These are phyloP conservation scores for Pseudocercospora cruenta DNA, from an alignment of 2,329 filamentous ascomycete species.

Conservation along the genomic window DNA sequence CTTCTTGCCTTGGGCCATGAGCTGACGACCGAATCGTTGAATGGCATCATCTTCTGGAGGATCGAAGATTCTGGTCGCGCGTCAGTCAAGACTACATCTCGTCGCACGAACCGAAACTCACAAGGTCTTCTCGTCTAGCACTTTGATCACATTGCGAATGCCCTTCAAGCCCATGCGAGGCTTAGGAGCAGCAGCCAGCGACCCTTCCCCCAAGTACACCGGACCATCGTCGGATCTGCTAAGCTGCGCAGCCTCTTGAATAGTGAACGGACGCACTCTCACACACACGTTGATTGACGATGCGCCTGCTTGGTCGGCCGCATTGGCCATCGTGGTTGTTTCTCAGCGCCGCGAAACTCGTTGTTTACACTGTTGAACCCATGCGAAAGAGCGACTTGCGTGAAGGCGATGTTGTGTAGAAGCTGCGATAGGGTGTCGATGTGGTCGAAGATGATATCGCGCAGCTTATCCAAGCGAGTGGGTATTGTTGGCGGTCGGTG, in stretches of 20 bases:
- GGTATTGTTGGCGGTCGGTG: neutral
- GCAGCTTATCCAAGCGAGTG: conserved; percentile 8
- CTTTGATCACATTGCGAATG: conserved; percentile 89
- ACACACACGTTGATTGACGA: conserved; percentile 59
- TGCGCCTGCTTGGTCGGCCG: conserved; percentile 40
- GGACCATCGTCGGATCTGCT: conserved; percentile 78
- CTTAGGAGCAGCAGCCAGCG: conserved; percentile 80
- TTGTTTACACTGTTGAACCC: conserved; percentile 5
- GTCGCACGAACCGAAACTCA: neutral
- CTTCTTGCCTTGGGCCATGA: conserved; percentile 79
- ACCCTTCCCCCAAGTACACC: conserved; percentile 94
- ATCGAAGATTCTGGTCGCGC: conserved; percentile 77
- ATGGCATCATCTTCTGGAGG: conserved; percentile 93
- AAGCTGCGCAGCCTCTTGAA: conserved; percentile 93
- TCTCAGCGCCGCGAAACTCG: conserved; percentile 12
- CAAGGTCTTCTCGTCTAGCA: conserved; percentile 76
- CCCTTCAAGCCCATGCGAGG: conserved; percentile 86
- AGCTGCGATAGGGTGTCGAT: neutral
- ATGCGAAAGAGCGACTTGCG: conserved; percentile 10
- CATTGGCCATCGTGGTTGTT: conserved; percentile 21
- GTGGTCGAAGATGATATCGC: neutral
- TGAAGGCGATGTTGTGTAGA: neutral
- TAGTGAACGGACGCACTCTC: conserved; percentile 70
- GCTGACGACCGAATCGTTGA: conserved; percentile 78
- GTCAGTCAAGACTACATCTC: conserved; percentile 60